phyloP scores from a whole-genome alignment of 2,329 filamentous ascomycete genomes.

The Septoria linicola region DNA sequence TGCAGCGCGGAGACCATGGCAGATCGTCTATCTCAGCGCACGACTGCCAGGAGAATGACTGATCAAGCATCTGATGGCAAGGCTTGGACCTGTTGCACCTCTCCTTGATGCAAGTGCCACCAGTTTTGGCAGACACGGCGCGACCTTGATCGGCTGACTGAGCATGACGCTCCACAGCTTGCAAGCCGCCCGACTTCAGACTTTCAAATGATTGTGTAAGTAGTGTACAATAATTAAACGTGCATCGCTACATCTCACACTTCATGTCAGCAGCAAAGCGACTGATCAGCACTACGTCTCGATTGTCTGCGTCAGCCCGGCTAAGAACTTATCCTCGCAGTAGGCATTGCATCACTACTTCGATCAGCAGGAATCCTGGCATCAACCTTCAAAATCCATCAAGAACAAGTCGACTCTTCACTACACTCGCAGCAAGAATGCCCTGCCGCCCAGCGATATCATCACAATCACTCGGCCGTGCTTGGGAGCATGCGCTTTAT shows the following conservation, averaged over 20 bases:
- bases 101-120: too few relatives aligned
- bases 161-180: neutral
- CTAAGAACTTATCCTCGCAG: too few relatives aligned
- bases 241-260: neutral
- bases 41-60: too few relatives aligned
- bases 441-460: conserved; percentile 64
- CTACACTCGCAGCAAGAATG: conserved; percentile 36
- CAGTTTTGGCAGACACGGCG: too few relatives aligned
- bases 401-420: too few relatives aligned
- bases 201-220: neutral
- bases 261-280: neutral
- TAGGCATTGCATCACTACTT: too few relatives aligned
- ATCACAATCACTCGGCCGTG: conserved; percentile 73
- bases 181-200: too few relatives aligned
- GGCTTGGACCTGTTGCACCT: too few relatives aligned
- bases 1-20: too few relatives aligned
- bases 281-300: neutral
- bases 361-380: neutral
- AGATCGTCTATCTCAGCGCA: too few relatives aligned
- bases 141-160: too few relatives aligned
- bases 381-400: neutral
- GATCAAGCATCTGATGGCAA: too few relatives aligned
- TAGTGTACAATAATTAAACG: conserved; percentile 3
- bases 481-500: conserved; percentile 66
- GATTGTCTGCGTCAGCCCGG: neutral